These are phyloP conservation scores for Cercospora brassicicola DNA, from an alignment of 2,329 filamentous ascomycete genomes.

Conservation along the genomic window DNA sequence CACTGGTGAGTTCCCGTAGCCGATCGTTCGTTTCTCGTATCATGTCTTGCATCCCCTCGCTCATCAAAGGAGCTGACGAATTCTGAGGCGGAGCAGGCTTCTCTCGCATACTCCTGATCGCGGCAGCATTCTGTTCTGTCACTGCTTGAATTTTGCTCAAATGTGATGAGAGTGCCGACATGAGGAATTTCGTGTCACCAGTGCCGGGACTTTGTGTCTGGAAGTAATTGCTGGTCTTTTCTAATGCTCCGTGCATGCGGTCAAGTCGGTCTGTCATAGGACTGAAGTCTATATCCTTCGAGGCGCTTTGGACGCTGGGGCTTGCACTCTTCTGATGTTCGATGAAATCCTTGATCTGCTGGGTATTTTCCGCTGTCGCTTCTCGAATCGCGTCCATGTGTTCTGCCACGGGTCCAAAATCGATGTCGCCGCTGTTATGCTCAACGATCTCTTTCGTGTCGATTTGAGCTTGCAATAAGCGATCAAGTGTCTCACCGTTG, in stretches of 20 bases:
- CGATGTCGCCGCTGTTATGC: conserved; percentile 21
- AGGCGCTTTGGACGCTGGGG: background rate
- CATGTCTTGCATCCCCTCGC: conserved; percentile 11
- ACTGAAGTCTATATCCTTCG: conserved; percentile 29
- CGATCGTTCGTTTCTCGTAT: conserved; percentile 14
- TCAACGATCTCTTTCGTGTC: conserved; percentile 22
- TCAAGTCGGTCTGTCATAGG: conserved; percentile 32
- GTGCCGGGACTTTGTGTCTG: conserved; percentile 18
- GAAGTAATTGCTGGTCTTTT: conserved; percentile 18
- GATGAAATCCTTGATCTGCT: conserved; percentile 25
- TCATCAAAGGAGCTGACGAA: conserved; percentile 3
- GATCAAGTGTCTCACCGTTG: conserved; percentile 8
- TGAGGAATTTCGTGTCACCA: conserved; percentile 32
- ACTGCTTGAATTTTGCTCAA: conserved; percentile 35
- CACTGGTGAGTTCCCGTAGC: conserved; percentile 1
- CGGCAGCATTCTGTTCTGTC: conserved; percentile 32
- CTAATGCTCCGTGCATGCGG: conserved; percentile 27
- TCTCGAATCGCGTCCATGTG: conserved; percentile 29
- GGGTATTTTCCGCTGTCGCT: conserved; percentile 25
- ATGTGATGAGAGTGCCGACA: conserved; percentile 33
- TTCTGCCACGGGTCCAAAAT: conserved; percentile 26
- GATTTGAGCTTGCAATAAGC: conserved; percentile 29
- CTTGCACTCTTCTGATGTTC: conserved; percentile 17
- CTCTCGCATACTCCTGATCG: conserved; percentile 27
- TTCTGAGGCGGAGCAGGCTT: conserved; percentile 9